Conservation (phyloP, 768 basidiomycete species). For the Neoboletus magnificus region DNA sequence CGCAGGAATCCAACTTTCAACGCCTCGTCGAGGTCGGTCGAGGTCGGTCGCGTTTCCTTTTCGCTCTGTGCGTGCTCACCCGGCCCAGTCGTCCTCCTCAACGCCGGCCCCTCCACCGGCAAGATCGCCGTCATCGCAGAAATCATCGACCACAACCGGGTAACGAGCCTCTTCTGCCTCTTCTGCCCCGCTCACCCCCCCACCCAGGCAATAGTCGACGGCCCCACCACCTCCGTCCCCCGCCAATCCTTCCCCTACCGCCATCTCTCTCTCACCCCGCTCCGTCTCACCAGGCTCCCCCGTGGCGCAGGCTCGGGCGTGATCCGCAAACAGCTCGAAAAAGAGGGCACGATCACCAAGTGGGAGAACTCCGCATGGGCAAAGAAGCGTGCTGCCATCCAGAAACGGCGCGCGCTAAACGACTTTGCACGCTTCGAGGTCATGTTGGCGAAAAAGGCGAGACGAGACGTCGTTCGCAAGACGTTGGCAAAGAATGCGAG, state of each 20-base stretch:
- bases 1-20: conserved; percentile 83
- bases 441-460: conserved; percentile 84
- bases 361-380: conserved; percentile 91
- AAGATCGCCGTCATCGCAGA: conserved; percentile 94
- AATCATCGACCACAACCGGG: conserved; percentile 99
- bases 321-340: conserved; percentile 84
- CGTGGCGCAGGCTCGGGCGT: conserved; percentile 79
- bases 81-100: conserved; percentile 79
- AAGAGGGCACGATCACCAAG: conserved; percentile 78
- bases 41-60: conserved; percentile 40
- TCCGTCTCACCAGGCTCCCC: conserved; percentile 79
- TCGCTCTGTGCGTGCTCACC: conserved; percentile 1
- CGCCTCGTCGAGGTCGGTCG: conserved; percentile 99
- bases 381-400: conserved; percentile 72
- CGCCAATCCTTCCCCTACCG: conserved; percentile 91
- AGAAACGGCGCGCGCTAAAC: conserved; percentile 70
- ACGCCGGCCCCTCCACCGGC: conserved; percentile 78
- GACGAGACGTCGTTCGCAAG: conserved; percentile 78
- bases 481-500: conserved; percentile 48
- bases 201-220: conserved; percentile 88
- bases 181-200: background rate
- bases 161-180: conserved; percentile 29
- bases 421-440: conserved; percentile 93
- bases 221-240: conserved; percentile 86
- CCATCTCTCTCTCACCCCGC: conserved; percentile 86